A percentile compares a stretch with the other conserved stretches of the same genome.
Evolutionary conservation across 2,329 filamentous ascomycete species (phyloP).

Genomic region (Fusarium domesticum): DNA sequence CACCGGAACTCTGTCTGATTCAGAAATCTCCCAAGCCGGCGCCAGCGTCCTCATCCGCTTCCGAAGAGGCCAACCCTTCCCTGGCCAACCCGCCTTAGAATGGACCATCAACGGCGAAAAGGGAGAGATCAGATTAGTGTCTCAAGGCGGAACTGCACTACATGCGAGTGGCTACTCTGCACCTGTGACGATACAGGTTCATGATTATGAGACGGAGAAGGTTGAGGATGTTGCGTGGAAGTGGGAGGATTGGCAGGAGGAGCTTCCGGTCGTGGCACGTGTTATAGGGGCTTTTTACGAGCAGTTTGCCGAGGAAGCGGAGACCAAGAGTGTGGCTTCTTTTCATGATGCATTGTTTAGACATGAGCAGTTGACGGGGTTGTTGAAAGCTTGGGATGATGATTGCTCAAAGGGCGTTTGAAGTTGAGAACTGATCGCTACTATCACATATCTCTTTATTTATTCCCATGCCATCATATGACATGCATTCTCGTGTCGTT

Average conservation of each 20-base stretch:
- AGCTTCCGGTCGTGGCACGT: constrained; percentile 42
- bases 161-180: constrained; percentile 36
- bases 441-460: too few species aligned
- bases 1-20: constrained; percentile 36
- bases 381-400: constrained; percentile 23
- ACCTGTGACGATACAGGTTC: constrained; percentile 47
- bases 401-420: constrained; percentile 3
- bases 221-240: constrained; percentile 43
- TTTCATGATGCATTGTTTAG: constrained; percentile 43
- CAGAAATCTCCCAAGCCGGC: constrained; percentile 24
- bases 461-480: too few species aligned
- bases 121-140: constrained; percentile 46
- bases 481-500: too few species aligned
- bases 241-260: constrained; percentile 47
- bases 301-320: constrained; percentile 40
- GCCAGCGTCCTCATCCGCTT: constrained; percentile 45
- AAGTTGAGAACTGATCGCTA: too few species aligned
- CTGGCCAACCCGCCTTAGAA: constrained; percentile 41
- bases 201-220: constrained; percentile 46
- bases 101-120: constrained; percentile 53
- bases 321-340: constrained; percentile 29
- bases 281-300: constrained; percentile 58
- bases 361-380: constrained; percentile 45
- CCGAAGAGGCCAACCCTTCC: constrained; percentile 48
- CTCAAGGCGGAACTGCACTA: constrained; percentile 26